Evolutionary conservation across 2,329 filamentous ascomycete genomes (phyloP), one percentile per base, ranked within the genome.

Genomic region (Cladophialophora chaetospira): DNA sequence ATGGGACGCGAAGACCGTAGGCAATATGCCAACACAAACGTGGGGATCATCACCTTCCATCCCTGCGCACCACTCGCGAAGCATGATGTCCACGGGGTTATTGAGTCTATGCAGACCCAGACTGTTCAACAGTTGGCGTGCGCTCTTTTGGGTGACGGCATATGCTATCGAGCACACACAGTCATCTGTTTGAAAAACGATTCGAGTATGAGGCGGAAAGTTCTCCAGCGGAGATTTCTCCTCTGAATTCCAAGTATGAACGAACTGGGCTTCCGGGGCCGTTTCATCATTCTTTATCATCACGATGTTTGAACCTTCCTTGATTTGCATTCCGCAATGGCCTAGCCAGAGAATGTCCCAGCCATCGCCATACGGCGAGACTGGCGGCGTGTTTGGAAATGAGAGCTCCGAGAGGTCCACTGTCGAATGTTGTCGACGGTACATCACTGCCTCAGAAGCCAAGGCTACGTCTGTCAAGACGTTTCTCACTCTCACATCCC

Each of bases 341-440:
- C 79, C 79, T 0, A 79, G 64, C 78, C 78, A 81, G 11, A 82
- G 71, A 1, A 81, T 55, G 55, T 82, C 79, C 79, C 79, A 82
- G 55, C 73, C 69, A 53, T 75, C 73, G 17, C 79, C 77, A 47
- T 79, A 82, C 0, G 79, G 55, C 10, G 42, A 40, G 13, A 40
- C 35, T 5, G 28, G 31, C 2, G 36, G 36, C 5, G 35, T 3
- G 35, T 3, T 3, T 8, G 36, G 3, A 9, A 40, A 19, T 10
- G 36, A 10, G 36, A 40, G 36, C n/a, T 15, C 11, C 9, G 36
- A 40, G 13, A 40, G 36, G 6, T 40, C 15, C 9, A 40, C 3
- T 15, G 5, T 6, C 15, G 17, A 19, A 10, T 40, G 15, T 19
- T 40, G 15, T 11, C 15, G 36, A 3, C 6, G 5, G 6, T 15